Evolutionary conservation across 192 early-diverging fungal genomes (phyloP), one percentile per base, ranked within the genome.

Genomic region (Coemansia sp.): DNA sequence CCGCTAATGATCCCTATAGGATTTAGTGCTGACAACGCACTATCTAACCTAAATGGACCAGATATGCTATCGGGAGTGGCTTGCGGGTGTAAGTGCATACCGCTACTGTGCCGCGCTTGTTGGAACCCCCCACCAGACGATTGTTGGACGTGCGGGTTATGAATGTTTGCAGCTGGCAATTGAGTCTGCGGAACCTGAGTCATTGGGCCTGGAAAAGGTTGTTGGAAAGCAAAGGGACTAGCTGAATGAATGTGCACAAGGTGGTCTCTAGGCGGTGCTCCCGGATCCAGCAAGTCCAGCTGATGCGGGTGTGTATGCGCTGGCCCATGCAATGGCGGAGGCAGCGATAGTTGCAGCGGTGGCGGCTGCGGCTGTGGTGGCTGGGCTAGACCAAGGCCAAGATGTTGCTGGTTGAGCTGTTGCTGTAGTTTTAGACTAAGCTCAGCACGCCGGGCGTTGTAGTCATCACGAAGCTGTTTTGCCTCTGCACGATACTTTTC

Each of bases 391-490:
- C 68, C 66, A 15, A 79, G 63, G 8, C 69, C 69, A 13, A 79
- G 66, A n/a, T 85, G 85, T 32, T 87, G 85, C 65, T 83, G 80
- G 53, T 77, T 83, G 38, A 83, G 80, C 64, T 83, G 80, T 56
- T 83, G 80, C 61, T 83, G 80, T 2, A 83, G 47, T 77, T 87
- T 70, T 71, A 89, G 62, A 78, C 86, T 81, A 69, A 90, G 65
- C 76, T 86, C 60, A 54, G 88, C 79, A 75, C 77, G 50, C 65
- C 84, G 26, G 15, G 80, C 59, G 48, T 85, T 86, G 71, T 87
- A 89, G 50, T 87, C 86, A 18, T 87, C 87, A 45, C 87, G 87
- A 48, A 90, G 84, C 42, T 85, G 74, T 68, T 83, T 85, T 38
- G 87, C 87, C 41, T 84, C 84, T 0, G 79, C 82, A 21, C 83